A percentile compares a stretch with the other conserved stretches of the same genome.
These are phyloP conservation scores for Apophysomyces ossiformis DNA, from an alignment of 371 early-diverging fungal genomes.

Conservation along the genomic window DNA sequence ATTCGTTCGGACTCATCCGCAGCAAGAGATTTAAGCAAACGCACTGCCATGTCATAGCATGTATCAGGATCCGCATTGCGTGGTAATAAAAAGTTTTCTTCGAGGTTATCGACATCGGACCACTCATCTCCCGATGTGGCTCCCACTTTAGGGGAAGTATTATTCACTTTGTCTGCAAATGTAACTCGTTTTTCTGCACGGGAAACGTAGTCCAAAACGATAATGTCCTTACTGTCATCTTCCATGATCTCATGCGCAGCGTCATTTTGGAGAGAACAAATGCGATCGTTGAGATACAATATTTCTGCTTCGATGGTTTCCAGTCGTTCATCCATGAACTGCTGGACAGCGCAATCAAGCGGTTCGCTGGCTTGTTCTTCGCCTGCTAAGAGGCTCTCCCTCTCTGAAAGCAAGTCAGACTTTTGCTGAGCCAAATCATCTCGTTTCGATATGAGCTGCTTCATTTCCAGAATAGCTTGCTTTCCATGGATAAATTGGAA, in stretches of 20 bases:
- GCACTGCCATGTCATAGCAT: constrained; percentile 56
- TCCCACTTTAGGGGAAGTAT: not conserved
- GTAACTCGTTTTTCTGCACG: constrained; percentile 38
- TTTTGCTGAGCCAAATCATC: constrained; percentile 66
- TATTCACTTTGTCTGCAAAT: constrained; percentile 44
- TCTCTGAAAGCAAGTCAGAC: constrained; percentile 66
- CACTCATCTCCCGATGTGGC: constrained; percentile 25
- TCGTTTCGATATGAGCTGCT: constrained; percentile 50
- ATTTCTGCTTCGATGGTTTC: constrained; percentile 84
- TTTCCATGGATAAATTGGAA: constrained; percentile 49
- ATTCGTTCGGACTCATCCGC: constrained; percentile 66
- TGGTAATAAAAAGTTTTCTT: constrained; percentile 49
- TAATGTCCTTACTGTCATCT: constrained; percentile 33
- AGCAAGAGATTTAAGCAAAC: constrained; percentile 65
- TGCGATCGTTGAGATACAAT: constrained; percentile 69
- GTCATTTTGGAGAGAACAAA: constrained; percentile 72
- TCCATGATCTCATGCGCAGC: constrained; percentile 61
- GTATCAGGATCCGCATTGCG: constrained; percentile 48
- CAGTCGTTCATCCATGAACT: constrained; percentile 85
- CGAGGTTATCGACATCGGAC: constrained; percentile 43
- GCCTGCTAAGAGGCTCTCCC: constrained; percentile 59
- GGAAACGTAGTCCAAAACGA: constrained; percentile 14
- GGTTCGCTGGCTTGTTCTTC: constrained; percentile 33
- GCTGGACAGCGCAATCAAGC: constrained; percentile 54
- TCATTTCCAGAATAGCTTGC: constrained; percentile 47